Conservation (phyloP, 257 asterid genomes). For the Capsicum baccatum region DNA sequence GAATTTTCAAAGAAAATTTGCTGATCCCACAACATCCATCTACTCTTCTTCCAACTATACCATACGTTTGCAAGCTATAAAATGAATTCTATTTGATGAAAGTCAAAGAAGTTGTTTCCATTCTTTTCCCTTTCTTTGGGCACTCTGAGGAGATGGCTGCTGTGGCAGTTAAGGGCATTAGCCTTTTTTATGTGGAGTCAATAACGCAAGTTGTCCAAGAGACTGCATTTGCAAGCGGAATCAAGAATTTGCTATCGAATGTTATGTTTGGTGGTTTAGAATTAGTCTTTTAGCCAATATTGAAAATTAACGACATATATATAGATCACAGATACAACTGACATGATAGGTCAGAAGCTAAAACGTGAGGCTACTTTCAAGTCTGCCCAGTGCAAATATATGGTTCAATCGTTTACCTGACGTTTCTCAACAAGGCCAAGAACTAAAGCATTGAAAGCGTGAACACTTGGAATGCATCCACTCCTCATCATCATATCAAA, state of each 20-base stretch:
- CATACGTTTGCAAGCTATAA: neutral
- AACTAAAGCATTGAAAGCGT: conserved; percentile 81
- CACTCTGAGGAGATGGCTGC: no score
- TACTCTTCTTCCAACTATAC: neutral
- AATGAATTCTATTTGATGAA: neutral
- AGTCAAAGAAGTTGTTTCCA: neutral
- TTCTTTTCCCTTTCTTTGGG: neutral
- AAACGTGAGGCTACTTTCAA: neutral
- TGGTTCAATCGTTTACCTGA: conserved; percentile 55
- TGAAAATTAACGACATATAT: neutral
- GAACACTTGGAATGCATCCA: conserved; percentile 92
- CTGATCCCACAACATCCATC: neutral
- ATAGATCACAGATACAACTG: neutral
- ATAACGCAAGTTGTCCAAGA: neutral
- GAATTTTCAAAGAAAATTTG: neutral
- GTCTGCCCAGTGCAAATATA: neutral
- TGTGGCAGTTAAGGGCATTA: neutral
- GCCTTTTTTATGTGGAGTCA: neutral
- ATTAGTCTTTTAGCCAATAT: neutral
- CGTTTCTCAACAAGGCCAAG: conserved; percentile 92
- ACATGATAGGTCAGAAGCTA: neutral
- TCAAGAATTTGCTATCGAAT: neutral
- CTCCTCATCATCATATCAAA: conserved; percentile 87
- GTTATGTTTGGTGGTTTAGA: neutral
- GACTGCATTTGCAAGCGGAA: neutral